Base-by-base conservation (phyloP, 202 grass and related monocot species). In the Zoysia matrella region DNA sequence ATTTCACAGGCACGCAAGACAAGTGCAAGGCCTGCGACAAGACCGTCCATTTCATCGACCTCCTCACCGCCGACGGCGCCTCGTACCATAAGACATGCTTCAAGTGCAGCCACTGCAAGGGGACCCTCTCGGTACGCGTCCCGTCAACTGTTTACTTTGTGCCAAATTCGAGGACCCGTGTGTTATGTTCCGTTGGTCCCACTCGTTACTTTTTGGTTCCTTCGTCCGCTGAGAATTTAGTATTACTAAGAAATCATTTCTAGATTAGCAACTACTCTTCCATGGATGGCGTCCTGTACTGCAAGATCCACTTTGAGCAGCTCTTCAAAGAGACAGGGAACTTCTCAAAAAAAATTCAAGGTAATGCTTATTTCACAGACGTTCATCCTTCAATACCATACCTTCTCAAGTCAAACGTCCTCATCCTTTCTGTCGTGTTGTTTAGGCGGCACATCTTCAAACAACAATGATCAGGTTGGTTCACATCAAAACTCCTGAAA, bases 221-320 rank as follows among this genome's bases (percentile, higher is more conserved):
- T 22, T 22, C 22, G 22, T 22, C 22, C 22, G 22, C 22, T 22
- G 22, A 22, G 22, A 22, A 22, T 22, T 22, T 22, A 22, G 22
- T 22, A 22, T 22, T 22, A 22, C 22, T 22, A 22, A 22, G 22
- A 22, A 22, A 22, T 22, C 22, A 22, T 22, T 22, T 22, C 22
- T 22, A 22, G 22, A 22, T 97, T 82, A 92, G 89, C 82, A 92
- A 6, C 86, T 92, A 97, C 72, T 97, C 92, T 45, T 97, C 94
- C 66, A 97, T 97, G 94, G 94, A 97, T 75, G 94, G 92, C 47
- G 90, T 97, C 58, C 94, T 97, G n/a, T 97, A 97, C 69, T 94
- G 92, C 86, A 97, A 94, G 80, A 89, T 90, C 52, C 94, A 94
- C 64, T 97, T 97, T 79, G 94, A 97, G 79, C 94, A 97, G 75